Evolutionary conservation across 2,329 filamentous ascomycete species (phyloP), one percentile per base, ranked within the genome.

Genomic region (Penicillium psychrosexuale): DNA sequence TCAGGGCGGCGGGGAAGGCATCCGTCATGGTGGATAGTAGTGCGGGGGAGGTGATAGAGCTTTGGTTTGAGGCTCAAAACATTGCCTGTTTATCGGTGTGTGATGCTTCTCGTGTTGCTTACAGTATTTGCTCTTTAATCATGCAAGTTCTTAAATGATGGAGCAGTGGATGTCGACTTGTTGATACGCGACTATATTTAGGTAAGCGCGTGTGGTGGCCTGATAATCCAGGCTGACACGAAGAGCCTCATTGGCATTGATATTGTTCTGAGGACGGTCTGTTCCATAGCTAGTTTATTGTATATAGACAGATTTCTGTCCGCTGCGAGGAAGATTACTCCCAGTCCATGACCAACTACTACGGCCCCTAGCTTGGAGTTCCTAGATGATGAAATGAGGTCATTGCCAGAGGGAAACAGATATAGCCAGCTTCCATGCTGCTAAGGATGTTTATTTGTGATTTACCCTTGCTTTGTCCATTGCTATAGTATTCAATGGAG

Each of bases 1-100:
- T 64, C 37, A 73, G 59, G 52, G 68, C 60, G 24, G 62, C 66
- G 43, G 71, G 68, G 61, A 75, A 73, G 11, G 70, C 66, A 46
- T 70, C 67, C 37, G 72, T 64, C 73, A 75, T 76, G 53, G 58
- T 53, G 45, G 52, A 49, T 55, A 51, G 40, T 17, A 51, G 27
- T 33, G 52, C 30, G 40, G 34, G 9, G 42, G 33, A 51, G 31
- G 13, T 13, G 24, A 5, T 47, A 19, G 43, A 33, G 28, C 42
- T 51, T 51, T 31, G 22, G 19, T 36, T 44, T 36, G 30, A 30
- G n/a, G n/a, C 22, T 45, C 12, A 45, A 22, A 51, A n/a, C 40
- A 51, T 36, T 37, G 19, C 39, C 30, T 13, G 8, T 22, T n/a
- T 51, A 36, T 22, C 9, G 1, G 2, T 15, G 1, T 12, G 31